phyloP scores from a whole-genome alignment of 164 flowering plant species.

The Piper longum region DNA sequence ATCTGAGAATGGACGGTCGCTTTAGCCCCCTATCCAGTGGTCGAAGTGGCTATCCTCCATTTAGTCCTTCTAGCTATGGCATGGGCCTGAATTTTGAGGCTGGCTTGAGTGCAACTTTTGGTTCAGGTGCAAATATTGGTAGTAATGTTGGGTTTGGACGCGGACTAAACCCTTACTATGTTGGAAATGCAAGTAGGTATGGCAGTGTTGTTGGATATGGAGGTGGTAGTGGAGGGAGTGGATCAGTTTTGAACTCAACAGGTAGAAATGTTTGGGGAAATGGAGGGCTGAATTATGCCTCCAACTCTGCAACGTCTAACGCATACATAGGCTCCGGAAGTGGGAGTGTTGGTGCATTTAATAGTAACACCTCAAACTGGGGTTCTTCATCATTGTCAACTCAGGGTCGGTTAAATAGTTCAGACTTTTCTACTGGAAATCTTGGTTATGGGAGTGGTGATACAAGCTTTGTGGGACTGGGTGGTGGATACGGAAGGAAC shows the following conservation, averaged over 20 bases:
- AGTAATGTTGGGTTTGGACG: slow-evolving; percentile 37
- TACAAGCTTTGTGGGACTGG: slow-evolving; percentile 31
- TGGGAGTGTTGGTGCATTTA: slow-evolving; percentile 39
- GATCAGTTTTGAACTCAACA: slow-evolving; percentile 46
- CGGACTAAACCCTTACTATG: slow-evolving; percentile 30
- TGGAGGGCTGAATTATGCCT: slow-evolving; percentile 43
- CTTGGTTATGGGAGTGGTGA: slow-evolving; percentile 44
- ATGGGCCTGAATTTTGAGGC: slow-evolving; percentile 37
- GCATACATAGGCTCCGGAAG: slow-evolving; percentile 41
- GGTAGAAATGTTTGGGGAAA: slow-evolving; percentile 64
- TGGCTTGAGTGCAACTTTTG: slow-evolving; percentile 32
- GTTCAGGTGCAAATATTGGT: slow-evolving; percentile 24
- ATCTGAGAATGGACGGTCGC: slow-evolving; percentile 52
- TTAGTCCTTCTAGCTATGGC: slow-evolving; percentile 37
- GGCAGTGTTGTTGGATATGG: slow-evolving; percentile 44
- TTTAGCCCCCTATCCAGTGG: slow-evolving; percentile 32
- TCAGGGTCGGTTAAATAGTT: slow-evolving; percentile 37
- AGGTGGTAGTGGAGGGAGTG: slow-evolving; percentile 45
- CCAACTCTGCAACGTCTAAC: slow-evolving; percentile 34
- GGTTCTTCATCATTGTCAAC: slow-evolving; percentile 35
- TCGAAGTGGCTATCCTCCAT: slow-evolving; percentile 38
- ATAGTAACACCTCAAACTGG: slow-evolving; percentile 35
- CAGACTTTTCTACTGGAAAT: slow-evolving; percentile 25
- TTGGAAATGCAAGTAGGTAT: slow-evolving; percentile 37
- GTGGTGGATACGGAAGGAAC: slow-evolving; percentile 47